Conservation (phyloP, 73 alveolate species). For the Uronychia binucleata region DNA sequence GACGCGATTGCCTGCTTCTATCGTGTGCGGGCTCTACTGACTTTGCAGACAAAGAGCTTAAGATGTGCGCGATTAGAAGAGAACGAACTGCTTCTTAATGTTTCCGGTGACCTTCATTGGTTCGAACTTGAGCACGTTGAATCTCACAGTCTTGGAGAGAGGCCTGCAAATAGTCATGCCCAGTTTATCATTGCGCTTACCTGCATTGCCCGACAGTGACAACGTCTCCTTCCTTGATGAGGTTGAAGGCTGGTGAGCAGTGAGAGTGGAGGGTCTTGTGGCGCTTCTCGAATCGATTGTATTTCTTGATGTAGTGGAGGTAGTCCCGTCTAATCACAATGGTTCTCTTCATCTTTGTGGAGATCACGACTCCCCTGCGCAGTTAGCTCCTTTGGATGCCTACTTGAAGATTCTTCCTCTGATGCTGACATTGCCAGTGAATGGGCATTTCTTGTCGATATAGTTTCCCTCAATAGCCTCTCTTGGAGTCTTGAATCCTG, state of each 20-base stretch:
- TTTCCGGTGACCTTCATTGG: conserved; percentile 93
- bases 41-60: no score
- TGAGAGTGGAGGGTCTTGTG: conserved; percentile 96
- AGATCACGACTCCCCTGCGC: conserved; percentile 93
- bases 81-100: conserved; percentile 96
- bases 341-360: conserved; percentile 98
- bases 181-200: conserved; percentile 21
- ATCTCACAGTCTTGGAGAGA: conserved; percentile 97
- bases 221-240: conserved; percentile 97
- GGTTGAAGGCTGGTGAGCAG: conserved; percentile 87
- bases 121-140: conserved; percentile 95
- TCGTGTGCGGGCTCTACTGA: no score
- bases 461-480: conserved; percentile 95
- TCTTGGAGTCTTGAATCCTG: conserved; percentile 93
- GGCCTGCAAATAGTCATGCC: conserved; percentile 68
- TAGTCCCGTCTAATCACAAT: conserved; percentile 97
- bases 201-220: conserved; percentile 99
- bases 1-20: no score
- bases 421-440: conserved; percentile 94
- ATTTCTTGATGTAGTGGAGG: conserved; percentile 97
- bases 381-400: conserved; percentile 20
- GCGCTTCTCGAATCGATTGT: conserved; percentile 94
- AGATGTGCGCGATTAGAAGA: conserved; percentile 40
- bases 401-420: conserved; percentile 95
- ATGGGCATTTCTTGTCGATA: conserved; percentile 99